Percentiles rank a stretch among this genome's conserved stretches.
Evolutionary conservation across 1,284 basidiomycete species (phyloP).

Genomic region (Ustanciosporium gigantosporum): DNA sequence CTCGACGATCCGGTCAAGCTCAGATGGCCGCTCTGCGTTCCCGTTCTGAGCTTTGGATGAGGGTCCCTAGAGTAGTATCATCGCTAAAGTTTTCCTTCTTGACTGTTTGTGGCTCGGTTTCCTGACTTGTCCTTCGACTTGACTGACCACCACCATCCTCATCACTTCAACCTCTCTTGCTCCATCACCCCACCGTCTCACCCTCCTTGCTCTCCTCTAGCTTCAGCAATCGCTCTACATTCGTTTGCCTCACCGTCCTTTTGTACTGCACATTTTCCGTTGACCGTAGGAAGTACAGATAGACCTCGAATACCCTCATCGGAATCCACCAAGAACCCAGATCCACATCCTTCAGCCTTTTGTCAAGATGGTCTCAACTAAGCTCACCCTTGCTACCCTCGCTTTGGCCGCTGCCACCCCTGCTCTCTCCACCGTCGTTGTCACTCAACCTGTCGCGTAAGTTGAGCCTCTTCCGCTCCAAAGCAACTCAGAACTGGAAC

Average conservation of each 20-base stretch:
- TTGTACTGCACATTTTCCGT: slow-evolving; percentile 7
- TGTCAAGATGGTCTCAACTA: slow-evolving; percentile 23
- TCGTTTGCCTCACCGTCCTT: slow-evolving; percentile 1
- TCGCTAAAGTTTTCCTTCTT: too few species aligned
- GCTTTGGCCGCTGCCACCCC: slow-evolving; percentile 26
- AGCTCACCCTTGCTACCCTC: slow-evolving; percentile 30
- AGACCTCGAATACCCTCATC: neutral
- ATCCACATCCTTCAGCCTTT: neutral
- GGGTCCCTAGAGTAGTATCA: too few species aligned
- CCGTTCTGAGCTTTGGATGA: too few species aligned
- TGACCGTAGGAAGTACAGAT: slow-evolving; percentile 9
- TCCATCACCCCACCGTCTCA: neutral
- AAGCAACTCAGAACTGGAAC: neutral
- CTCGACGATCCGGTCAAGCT: too few species aligned
- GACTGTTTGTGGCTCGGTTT: too few species aligned
- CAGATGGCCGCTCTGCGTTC: too few species aligned
- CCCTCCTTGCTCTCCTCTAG: slow-evolving; percentile 2
- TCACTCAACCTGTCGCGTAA: slow-evolving; percentile 49
- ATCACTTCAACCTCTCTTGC: neutral
- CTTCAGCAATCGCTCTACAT: neutral
- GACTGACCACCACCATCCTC: too few species aligned
- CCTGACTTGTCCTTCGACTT: too few species aligned
- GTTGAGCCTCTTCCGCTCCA: slow-evolving; percentile 3
- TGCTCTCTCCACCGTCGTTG: slow-evolving; percentile 33
- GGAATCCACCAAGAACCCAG: neutral